Conservation (phyloP, 352 stramenopile genomes). For the Phytophthora tubulina region DNA sequence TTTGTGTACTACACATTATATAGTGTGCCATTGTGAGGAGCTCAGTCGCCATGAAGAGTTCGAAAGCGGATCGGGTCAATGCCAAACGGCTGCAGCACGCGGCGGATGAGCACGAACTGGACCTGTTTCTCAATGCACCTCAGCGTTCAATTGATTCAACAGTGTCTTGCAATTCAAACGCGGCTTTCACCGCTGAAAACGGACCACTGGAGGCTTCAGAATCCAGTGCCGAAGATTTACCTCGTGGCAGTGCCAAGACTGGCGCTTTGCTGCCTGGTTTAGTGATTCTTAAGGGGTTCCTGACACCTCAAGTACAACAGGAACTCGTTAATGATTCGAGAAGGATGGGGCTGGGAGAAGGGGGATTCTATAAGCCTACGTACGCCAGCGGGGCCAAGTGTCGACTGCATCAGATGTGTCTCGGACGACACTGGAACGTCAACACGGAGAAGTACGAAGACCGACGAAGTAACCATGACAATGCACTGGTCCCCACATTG, state of each 20-base stretch:
- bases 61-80: conserved; percentile 64
- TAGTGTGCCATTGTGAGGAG: not conserved
- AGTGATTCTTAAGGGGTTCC: conserved; percentile 68
- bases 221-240: conserved; percentile 14
- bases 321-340: conserved; percentile 63
- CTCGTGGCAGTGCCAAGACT: conserved; percentile 31
- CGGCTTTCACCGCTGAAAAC: conserved; percentile 26
- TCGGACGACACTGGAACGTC: conserved; percentile 78
- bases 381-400: conserved; percentile 80
- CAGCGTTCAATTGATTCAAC: not conserved
- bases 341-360: conserved; percentile 48
- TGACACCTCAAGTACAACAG: conserved; percentile 62
- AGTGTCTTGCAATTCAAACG: not conserved
- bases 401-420: conserved; percentile 79
- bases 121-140: conserved; percentile 60
- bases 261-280: conserved; percentile 64
- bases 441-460: conserved; percentile 74
- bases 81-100: conserved; percentile 54
- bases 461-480: conserved; percentile 64
- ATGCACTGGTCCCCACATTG: conserved; percentile 46
- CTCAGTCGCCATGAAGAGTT: conserved; percentile 23
- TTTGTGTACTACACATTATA: conserved; percentile 12
- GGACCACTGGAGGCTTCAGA: not conserved
- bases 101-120: conserved; percentile 69
- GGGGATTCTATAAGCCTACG: conserved; percentile 74